phyloP scores from a whole-genome alignment of 345 rosid genomes.

The Euphorbia pulcherrima region DNA sequence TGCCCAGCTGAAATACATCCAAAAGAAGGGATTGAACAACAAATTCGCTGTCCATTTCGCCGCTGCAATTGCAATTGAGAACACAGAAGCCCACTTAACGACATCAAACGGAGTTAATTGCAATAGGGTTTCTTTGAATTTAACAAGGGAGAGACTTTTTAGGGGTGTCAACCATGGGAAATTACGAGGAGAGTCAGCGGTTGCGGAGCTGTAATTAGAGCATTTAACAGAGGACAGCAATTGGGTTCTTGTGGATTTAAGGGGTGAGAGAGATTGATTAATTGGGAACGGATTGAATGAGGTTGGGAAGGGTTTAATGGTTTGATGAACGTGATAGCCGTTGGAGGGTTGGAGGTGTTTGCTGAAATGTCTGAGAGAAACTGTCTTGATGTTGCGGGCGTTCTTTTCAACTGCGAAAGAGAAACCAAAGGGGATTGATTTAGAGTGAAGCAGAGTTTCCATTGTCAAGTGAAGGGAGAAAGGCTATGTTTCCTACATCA shows the following conservation, averaged over 20 bases:
- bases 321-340: slow-evolving; percentile 12
- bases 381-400: not conserved
- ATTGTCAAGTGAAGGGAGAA: slow-evolving; percentile 22
- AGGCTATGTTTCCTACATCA: not conserved
- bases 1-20: slow-evolving; percentile 91
- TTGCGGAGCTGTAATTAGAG: slow-evolving; percentile 44
- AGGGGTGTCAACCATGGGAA: slow-evolving; percentile 43
- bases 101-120: slow-evolving; percentile 46
- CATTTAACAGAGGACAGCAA: slow-evolving; percentile 38
- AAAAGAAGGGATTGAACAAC: slow-evolving; percentile 65
- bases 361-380: slow-evolving; percentile 62
- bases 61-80: slow-evolving; percentile 51
- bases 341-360: slow-evolving; percentile 39
- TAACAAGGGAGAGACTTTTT: slow-evolving; percentile 35
- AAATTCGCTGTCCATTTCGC: slow-evolving; percentile 51
- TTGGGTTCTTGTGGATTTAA: slow-evolving; percentile 22
- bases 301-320: slow-evolving; percentile 22
- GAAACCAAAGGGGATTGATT: slow-evolving; percentile 27
- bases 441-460: slow-evolving; percentile 66
- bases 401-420: not conserved
- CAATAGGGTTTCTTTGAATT: slow-evolving; percentile 35
- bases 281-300: slow-evolving; percentile 17
- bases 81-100: slow-evolving; percentile 51
- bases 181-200: slow-evolving; percentile 30
- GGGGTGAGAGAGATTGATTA: not conserved